These are phyloP conservation scores for Crepidotus variabilis DNA, from an alignment of 768 basidiomycete species.

Conservation along the genomic window DNA sequence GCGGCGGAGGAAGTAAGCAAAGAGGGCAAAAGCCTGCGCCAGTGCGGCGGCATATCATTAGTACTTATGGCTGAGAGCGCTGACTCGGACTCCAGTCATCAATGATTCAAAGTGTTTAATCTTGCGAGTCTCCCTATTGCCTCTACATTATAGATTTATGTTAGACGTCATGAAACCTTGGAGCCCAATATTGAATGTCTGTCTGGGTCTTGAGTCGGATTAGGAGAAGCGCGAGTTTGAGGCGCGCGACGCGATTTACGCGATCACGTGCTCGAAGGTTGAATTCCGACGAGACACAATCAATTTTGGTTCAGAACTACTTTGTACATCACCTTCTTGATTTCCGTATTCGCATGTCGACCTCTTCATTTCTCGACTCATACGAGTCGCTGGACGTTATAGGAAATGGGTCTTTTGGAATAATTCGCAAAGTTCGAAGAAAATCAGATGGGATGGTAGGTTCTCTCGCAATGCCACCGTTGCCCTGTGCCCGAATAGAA, in stretches of 20 bases:
- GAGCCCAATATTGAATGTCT: too few relatives aligned
- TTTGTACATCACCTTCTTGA: not conserved
- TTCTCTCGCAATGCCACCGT: slow-evolving; percentile 12
- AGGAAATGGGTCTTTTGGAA: slow-evolving; percentile 96
- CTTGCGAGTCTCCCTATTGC: too few relatives aligned
- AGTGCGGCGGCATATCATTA: too few relatives aligned
- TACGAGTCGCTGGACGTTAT: slow-evolving; percentile 91
- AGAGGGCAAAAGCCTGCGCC: too few relatives aligned
- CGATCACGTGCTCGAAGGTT: not conserved
- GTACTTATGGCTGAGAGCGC: too few relatives aligned
- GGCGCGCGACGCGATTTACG: not conserved
- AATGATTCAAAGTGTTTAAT: too few relatives aligned
- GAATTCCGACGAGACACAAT: slow-evolving; percentile 8
- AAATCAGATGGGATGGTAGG: slow-evolving; percentile 80
- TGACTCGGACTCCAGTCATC: too few relatives aligned
- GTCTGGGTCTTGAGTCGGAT: too few relatives aligned
- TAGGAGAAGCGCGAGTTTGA: not conserved
- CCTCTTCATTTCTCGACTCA: slow-evolving; percentile 55
- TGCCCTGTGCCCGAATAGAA: not conserved
- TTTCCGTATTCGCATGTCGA: not conserved
- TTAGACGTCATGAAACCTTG: too few relatives aligned
- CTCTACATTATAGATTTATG: too few relatives aligned
- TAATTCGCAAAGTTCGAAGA: slow-evolving; percentile 90
- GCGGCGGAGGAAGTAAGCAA: too few relatives aligned
- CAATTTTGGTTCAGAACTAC: not conserved